These are phyloP conservation scores for Phytophthora ohioensis DNA, from an alignment of 352 stramenopile genomes.

Conservation along the genomic window DNA sequence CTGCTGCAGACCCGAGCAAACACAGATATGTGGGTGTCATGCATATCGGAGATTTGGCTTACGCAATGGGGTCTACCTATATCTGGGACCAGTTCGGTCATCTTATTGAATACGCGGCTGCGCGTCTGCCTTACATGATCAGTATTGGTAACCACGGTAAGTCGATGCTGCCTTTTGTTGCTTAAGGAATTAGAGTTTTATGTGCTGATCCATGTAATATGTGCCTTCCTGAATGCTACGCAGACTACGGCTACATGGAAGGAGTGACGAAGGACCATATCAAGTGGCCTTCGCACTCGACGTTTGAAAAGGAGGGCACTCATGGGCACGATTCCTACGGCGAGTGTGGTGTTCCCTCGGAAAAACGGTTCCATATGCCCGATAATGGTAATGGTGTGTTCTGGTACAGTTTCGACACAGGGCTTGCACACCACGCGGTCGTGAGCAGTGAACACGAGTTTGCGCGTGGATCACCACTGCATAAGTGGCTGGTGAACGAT, in stretches of 20 bases:
- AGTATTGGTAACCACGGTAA: conserved; percentile 59
- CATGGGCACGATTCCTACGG: conserved; percentile 68
- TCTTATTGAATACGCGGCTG: conserved; percentile 82
- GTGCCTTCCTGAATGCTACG: not conserved
- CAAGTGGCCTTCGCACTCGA: conserved; percentile 39
- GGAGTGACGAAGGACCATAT: conserved; percentile 33
- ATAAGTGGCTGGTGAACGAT: conserved; percentile 64
- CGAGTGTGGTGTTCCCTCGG: conserved; percentile 87
- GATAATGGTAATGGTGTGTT: conserved; percentile 62
- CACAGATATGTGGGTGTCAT: conserved; percentile 72
- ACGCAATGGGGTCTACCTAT: conserved; percentile 71
- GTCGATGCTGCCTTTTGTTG: not conserved
- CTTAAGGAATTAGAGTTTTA: not conserved
- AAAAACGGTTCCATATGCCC: conserved; percentile 83
- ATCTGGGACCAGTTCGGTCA: conserved; percentile 89
- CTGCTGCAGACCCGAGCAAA: conserved; percentile 37
- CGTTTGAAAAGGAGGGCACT: conserved; percentile 46
- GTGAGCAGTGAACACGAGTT: conserved; percentile 71
- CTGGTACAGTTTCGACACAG: conserved; percentile 71
- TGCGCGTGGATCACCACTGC: conserved; percentile 46
- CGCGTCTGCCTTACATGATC: conserved; percentile 85
- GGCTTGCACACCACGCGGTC: conserved; percentile 60
- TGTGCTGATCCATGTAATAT: not conserved
- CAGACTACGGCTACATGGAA: conserved; percentile 62
- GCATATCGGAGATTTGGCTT: conserved; percentile 86